Evolutionary conservation across 495 filamentous ascomycete genomes (phyloP).

Genomic region (Endocarpon pusillum): DNA sequence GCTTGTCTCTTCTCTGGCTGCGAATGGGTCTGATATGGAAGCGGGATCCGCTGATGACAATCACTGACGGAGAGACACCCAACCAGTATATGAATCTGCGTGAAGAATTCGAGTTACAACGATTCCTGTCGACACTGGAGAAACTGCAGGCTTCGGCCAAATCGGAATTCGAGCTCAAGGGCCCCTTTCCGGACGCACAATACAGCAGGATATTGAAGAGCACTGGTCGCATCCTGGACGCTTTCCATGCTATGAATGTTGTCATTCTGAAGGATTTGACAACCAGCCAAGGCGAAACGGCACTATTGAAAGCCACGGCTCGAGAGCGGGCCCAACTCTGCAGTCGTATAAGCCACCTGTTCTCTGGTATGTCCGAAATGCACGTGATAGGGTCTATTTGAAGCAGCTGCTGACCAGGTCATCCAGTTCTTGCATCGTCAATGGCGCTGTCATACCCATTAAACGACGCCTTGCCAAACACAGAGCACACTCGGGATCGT

Average conservation of each 20-base stretch:
- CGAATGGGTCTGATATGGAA: constrained; percentile 95
- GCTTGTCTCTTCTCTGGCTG: constrained; percentile 71
- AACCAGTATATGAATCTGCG: constrained; percentile 62
- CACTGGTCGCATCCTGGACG: constrained; percentile 70
- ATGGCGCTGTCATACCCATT: constrained; percentile 88
- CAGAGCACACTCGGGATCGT: constrained; percentile 61
- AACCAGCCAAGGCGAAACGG: constrained; percentile 61
- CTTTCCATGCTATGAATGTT: constrained; percentile 89
- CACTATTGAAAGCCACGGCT: constrained; percentile 60
- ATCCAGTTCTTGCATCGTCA: constrained; percentile 66
- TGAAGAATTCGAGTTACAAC: constrained; percentile 56
- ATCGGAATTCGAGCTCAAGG: constrained; percentile 68
- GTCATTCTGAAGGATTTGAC: constrained; percentile 67
- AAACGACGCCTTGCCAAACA: constrained; percentile 70
- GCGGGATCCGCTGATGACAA: constrained; percentile 68
- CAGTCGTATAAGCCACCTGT: constrained; percentile 76
- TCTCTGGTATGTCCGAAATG: constrained; percentile 42
- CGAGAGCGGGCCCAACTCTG: constrained; percentile 66
- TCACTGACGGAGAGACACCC: constrained; percentile 36
- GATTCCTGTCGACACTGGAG: constrained; percentile 48
- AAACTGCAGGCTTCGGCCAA: constrained; percentile 52
- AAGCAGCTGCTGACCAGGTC: neutral
- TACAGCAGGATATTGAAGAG: constrained; percentile 58
- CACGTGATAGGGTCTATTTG: neutral
- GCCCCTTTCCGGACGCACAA: constrained; percentile 57